Base-by-base conservation (phyloP, 495 filamentous ascomycete species). In the Talaromyces trachyspermus region DNA sequence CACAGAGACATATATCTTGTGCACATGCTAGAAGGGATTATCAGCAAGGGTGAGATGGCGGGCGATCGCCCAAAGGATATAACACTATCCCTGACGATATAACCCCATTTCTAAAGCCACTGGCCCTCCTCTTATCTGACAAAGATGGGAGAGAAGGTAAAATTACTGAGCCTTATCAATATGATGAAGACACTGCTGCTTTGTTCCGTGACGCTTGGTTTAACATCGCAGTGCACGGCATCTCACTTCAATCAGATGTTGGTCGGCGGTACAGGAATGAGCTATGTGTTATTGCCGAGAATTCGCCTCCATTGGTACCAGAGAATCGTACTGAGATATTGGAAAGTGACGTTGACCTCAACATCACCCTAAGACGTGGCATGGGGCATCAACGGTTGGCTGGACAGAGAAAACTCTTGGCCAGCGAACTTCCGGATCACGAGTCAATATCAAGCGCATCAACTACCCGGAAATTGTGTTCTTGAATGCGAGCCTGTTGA, bases 291-390 rank as follows among this genome's bases (percentile, higher is more conserved):
- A 81, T 98, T 63, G 92, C 92, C 4, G 79, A 84, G 45, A 79
- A 94, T 60, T 94, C 88, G 5, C 85, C 83, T 18, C 85, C 94
- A 3, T 64, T 97, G 44, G 80, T 97, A 15, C 74, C 86, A 8
- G 88, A 95, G 56, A 81, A 88, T 51, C 79, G 86, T 49, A 83
- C 87, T 45, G 88, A 95, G 55, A 86, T 87, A 50, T 68, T 90
- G 5, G 92, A 98, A 66, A 95, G 87, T 57, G 92, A 95, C 54
- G 86, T 98, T 48, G 92, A 97, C 59, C 77, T 96, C 10, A 95
- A 96, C 55, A 90, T 86, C 7, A 84, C 96, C 10, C 75, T 98
- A 17, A 80, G 89, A 46, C 75, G 92, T 43, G 88, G 87, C 9
- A 83, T 85, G 65, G 83, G 78, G 36, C 76, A 81, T 6, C 87